These are phyloP conservation scores for Penicillium sp. DNA, from an alignment of 2,329 filamentous ascomycete genomes.

Conservation along the genomic window DNA sequence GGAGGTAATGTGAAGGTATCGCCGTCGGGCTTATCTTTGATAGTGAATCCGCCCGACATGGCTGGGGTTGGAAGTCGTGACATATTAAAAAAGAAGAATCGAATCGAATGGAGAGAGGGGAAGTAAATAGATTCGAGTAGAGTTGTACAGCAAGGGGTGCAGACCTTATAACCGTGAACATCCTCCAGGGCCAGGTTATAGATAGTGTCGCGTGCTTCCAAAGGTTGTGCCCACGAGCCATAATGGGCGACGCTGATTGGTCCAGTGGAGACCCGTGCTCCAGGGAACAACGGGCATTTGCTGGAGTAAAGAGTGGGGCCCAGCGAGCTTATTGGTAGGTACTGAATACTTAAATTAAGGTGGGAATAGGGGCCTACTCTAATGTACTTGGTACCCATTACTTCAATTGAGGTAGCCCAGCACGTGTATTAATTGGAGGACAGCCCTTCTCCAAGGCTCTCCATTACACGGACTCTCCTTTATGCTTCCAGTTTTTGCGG, in stretches of 20 bases:
- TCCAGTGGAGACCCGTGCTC: constrained; percentile 15
- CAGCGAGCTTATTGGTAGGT: constrained; percentile 20
- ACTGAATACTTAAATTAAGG: neutral
- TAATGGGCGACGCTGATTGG: constrained; percentile 26
- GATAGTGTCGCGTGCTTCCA: constrained; percentile 36
- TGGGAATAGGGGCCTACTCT: neutral
- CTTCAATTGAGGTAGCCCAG: constrained; percentile 13
- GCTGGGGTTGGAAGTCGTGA: constrained; percentile 38
- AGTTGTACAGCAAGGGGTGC: constrained; percentile 2
- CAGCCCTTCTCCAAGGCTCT: neutral
- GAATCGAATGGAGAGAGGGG: neutral
- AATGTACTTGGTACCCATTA: neutral
- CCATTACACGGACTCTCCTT: neutral
- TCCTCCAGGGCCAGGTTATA: neutral
- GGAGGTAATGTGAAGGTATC: constrained; percentile 37
- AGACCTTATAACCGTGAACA: constrained; percentile 13
- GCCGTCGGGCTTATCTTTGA: constrained; percentile 35
- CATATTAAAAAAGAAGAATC: constrained; percentile 14
- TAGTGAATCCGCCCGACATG: constrained; percentile 38
- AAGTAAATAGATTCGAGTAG: neutral
- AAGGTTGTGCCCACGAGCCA: constrained; percentile 28
- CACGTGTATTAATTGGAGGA: constrained; percentile 16
- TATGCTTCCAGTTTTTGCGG: neutral
- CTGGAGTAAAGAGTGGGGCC: constrained; percentile 16
- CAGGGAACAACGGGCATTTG: constrained; percentile 27